Evolutionary conservation across 148 eudicot species (phyloP), one percentile per base, ranked within the genome.

Genomic region (Spergularia bocconei): DNA sequence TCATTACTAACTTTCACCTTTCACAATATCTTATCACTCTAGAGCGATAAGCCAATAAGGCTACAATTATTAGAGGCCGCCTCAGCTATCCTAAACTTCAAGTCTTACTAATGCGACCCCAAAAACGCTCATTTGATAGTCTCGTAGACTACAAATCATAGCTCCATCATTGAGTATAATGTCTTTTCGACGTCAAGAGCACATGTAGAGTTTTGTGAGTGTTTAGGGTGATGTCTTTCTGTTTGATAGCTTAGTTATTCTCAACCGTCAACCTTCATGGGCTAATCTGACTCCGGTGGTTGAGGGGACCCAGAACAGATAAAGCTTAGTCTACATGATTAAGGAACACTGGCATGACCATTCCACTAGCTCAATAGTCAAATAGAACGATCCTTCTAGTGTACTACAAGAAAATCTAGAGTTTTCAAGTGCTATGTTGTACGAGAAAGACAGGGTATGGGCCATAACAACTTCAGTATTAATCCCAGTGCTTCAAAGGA

Each of bases 1-100:
- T 74, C 70, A 74, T 68, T 39, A 79, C 33, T n/a, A 79, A 74
- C 77, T 74, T 74, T 74, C 16, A 20, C n/a, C 51, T 75, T 53
- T 54, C 63, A 54, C 53, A 63, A 68, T 79, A 70, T 79, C 78
- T 73, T 67, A 73, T 73, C 68, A 20, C 52, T 73, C 20, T 67
- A 50, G 19, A 39, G 8, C 33, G 75, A 78, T 63, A 71, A 63
- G 64, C 4, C 33, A 71, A 78, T 63, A 71, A 63, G 64, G 59
- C 29, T 44, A 17, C 2, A 21, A 68, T 68, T 20, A 68, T 50
- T 48, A 21, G 29, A 48, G 71, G 56, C 7, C 11, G 51, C 57
- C 51, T 68, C 56, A 3, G 13, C 56, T 50, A 68, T 33, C 56
- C 70, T 13, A 13, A 68, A 48, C 36, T 29, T 29, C 1, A 29